These are phyloP conservation scores for Solanum pinnatisectum DNA, from an alignment of 257 asterid species.

Conservation along the genomic window DNA sequence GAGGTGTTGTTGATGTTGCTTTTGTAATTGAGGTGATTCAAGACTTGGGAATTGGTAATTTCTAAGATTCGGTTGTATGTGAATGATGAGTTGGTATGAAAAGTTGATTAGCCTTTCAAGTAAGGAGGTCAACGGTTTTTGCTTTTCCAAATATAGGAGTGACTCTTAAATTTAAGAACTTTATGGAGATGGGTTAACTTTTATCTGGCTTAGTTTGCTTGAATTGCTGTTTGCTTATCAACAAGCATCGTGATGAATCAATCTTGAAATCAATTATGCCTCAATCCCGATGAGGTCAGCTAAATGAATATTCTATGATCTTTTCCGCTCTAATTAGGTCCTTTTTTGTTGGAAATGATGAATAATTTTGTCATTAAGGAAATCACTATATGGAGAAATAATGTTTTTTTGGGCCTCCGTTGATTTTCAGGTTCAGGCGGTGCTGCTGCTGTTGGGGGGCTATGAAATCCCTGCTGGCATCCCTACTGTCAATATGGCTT, in stretches of 20 bases:
- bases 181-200: background rate
- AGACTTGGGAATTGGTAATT: background rate
- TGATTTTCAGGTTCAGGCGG: constrained; percentile 65
- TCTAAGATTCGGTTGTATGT: background rate
- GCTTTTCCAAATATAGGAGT: background rate
- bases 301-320: background rate
- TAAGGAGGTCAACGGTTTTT: background rate
- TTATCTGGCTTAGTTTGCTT: background rate
- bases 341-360: background rate
- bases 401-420: background rate
- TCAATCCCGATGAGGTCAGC: background rate
- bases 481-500: constrained; percentile 23
- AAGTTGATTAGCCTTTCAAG: background rate
- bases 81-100: background rate
- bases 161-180: background rate
- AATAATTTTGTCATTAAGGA: background rate
- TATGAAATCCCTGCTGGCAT: constrained; percentile 50
- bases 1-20: background rate
- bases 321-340: background rate
- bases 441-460: constrained; percentile 68
- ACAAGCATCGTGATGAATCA: background rate
- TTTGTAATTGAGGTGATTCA: background rate
- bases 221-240: background rate
- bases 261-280: background rate
- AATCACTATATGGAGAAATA: background rate